Conservation (phyloP, 1,284 basidiomycete genomes). For the Trichosporon sp. region DNA sequence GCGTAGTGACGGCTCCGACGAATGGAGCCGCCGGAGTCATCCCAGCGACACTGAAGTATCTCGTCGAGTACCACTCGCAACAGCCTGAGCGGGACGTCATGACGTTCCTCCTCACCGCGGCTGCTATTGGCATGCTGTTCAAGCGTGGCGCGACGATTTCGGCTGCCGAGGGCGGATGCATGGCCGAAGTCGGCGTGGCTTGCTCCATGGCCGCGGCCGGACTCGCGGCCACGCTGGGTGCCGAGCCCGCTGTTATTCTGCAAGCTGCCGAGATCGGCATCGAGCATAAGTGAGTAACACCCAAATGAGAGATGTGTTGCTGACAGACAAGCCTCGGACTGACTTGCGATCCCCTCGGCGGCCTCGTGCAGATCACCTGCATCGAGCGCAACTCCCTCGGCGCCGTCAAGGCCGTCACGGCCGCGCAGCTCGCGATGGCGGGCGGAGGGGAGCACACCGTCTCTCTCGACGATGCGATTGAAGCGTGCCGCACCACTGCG, state of each 20-base stretch:
- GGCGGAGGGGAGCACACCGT: constrained; percentile 68
- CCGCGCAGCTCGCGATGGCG: constrained; percentile 92
- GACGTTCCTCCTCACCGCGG: constrained; percentile 82
- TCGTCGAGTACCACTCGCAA: constrained; percentile 46
- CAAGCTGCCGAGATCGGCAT: constrained; percentile 95
- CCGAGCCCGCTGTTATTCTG: constrained; percentile 60
- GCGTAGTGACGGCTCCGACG: constrained; percentile 87
- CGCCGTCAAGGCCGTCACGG: constrained; percentile 84
- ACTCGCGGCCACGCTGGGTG: constrained; percentile 90
- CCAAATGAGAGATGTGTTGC: neutral
- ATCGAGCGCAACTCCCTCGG: constrained; percentile 65
- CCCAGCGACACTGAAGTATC: constrained; percentile 67
- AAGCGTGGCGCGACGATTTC: constrained; percentile 95
- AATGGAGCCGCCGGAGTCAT: constrained; percentile 73
- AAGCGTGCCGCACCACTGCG: constrained; percentile 91
- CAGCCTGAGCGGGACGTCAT: constrained; percentile 54
- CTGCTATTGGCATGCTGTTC: constrained; percentile 93
- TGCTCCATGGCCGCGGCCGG: constrained; percentile 67
- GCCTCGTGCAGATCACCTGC: constrained; percentile 82
- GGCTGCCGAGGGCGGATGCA: constrained; percentile 81
- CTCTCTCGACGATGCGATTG: constrained; percentile 85
- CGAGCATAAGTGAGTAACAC: constrained; percentile 63
- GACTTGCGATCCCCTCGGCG: constrained; percentile 91
- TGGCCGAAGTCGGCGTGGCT: constrained; percentile 58
- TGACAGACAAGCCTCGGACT: constrained; percentile 63